Conservation (phyloP, 345 rosid species). For the Arabidopsis suecica region DNA sequence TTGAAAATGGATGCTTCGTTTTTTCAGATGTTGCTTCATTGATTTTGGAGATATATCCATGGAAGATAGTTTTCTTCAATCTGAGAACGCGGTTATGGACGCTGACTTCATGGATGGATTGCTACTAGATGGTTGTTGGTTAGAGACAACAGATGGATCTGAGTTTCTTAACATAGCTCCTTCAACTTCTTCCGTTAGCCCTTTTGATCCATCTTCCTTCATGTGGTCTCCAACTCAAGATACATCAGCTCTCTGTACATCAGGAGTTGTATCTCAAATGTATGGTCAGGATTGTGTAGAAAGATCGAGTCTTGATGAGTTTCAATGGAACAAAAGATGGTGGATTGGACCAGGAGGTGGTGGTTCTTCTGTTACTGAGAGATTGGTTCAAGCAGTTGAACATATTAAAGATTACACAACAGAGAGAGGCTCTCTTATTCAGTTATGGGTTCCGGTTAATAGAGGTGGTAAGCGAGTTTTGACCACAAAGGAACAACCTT, state of each 20-base stretch:
- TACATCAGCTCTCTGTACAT: constrained; percentile 40
- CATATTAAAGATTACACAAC: constrained; percentile 59
- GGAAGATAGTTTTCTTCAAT: constrained; percentile 63
- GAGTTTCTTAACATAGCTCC: constrained; percentile 65
- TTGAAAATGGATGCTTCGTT: constrained; percentile 21
- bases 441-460: constrained; percentile 84
- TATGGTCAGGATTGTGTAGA: constrained; percentile 51
- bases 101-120: constrained; percentile 77
- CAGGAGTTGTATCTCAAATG: constrained; percentile 38
- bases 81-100: constrained; percentile 63
- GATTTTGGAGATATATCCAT: constrained; percentile 38
- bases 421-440: constrained; percentile 77
- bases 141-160: constrained; percentile 83
- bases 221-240: constrained; percentile 56
- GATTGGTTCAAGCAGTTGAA: constrained; percentile 70
- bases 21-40: constrained; percentile 37
- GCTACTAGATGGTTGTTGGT: constrained; percentile 90
- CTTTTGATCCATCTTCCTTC: constrained; percentile 53
- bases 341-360: constrained; percentile 72
- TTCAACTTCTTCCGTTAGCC: constrained; percentile 46
- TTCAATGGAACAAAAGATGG: constrained; percentile 55
- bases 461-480: constrained; percentile 69
- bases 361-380: constrained; percentile 63
- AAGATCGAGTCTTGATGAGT: constrained; percentile 40
- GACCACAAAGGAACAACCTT: constrained; percentile 73